These are phyloP conservation scores for Salix brachista DNA, from an alignment of 345 rosid species.

Conservation along the genomic window DNA sequence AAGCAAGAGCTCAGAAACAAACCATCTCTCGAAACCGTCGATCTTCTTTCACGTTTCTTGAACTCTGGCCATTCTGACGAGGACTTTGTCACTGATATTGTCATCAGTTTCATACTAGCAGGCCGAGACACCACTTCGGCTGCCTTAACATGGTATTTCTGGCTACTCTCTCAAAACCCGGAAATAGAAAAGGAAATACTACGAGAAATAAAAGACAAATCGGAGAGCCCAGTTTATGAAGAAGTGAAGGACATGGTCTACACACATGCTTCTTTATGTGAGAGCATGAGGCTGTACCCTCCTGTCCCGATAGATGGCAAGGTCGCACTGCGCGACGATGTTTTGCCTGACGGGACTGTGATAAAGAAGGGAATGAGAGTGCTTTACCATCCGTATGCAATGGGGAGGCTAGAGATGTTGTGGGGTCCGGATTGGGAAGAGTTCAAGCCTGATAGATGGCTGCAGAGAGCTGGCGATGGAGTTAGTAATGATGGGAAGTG, in stretches of 20 bases:
- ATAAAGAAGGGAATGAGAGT: slow-evolving; percentile 42
- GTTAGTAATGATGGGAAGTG: slow-evolving; percentile 3
- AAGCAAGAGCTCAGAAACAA: slow-evolving; percentile 24
- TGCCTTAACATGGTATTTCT: slow-evolving; percentile 76
- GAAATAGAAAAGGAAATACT: slow-evolving; percentile 32
- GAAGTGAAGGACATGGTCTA: slow-evolving; percentile 33
- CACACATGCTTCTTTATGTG: slow-evolving; percentile 29
- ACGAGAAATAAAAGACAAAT: slow-evolving; percentile 35
- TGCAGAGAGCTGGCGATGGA: slow-evolving; percentile 26
- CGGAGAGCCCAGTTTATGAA: slow-evolving; percentile 15
- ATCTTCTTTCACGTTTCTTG: slow-evolving; percentile 55
- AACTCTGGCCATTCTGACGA: slow-evolving; percentile 47
- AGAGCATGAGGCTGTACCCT: slow-evolving; percentile 55
- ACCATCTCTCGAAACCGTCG: slow-evolving; percentile 29
- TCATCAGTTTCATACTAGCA: slow-evolving; percentile 59
- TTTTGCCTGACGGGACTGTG: slow-evolving; percentile 47
- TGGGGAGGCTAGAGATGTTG: slow-evolving; percentile 22
- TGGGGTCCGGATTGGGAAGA: slow-evolving; percentile 30
- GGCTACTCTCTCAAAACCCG: slow-evolving; percentile 45
- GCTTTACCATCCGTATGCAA: slow-evolving; percentile 38
- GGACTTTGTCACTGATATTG: slow-evolving; percentile 44
- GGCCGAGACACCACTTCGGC: slow-evolving; percentile 76
- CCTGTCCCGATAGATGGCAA: slow-evolving; percentile 50
- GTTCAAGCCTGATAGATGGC: slow-evolving; percentile 30
- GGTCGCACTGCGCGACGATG: slow-evolving; percentile 24